phyloP scores from a whole-genome alignment of 805 yeast genomes.

The Candida tibetensis region DNA sequence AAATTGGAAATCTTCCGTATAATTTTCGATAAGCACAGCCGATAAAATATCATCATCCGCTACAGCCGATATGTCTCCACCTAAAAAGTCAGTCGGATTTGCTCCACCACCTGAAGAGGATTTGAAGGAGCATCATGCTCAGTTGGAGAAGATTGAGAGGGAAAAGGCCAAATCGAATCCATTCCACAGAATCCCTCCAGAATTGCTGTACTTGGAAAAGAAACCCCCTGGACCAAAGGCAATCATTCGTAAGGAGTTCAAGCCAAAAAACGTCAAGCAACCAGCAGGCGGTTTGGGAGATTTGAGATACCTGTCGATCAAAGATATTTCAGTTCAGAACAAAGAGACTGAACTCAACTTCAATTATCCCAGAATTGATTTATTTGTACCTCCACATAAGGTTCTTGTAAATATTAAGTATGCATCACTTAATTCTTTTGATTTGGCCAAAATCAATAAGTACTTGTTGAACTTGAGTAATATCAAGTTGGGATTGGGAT shows the following conservation, averaged over 20 bases:
- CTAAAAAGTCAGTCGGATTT: constrained; percentile 37
- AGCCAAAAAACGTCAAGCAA: constrained; percentile 6
- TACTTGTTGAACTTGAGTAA: constrained; percentile 51
- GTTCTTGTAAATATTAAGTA: constrained; percentile 58
- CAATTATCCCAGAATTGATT: constrained; percentile 46
- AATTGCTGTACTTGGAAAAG: constrained; percentile 35
- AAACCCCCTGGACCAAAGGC: constrained; percentile 30
- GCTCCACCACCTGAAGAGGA: constrained; percentile 38
- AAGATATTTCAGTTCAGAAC: constrained; percentile 45
- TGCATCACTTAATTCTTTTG: constrained; percentile 65
- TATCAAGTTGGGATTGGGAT: constrained; percentile 61
- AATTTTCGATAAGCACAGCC: no score
- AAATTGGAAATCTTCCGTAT: no score
- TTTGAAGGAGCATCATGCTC: constrained; percentile 31
- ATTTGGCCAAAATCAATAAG: constrained; percentile 56
- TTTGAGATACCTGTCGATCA: constrained; percentile 49
- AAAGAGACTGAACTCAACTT: constrained; percentile 49
- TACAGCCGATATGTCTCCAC: no score
- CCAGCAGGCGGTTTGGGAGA: constrained; percentile 36
- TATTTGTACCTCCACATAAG: constrained; percentile 47
- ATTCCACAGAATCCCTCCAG: constrained; percentile 42
- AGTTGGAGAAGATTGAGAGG: constrained; percentile 25
- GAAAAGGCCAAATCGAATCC: constrained; percentile 27
- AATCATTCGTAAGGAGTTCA: constrained; percentile 10
- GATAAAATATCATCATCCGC: no score